Base-by-base conservation (phyloP, 1,284 basidiomycete genomes). In the Sporisorium sorghi region DNA sequence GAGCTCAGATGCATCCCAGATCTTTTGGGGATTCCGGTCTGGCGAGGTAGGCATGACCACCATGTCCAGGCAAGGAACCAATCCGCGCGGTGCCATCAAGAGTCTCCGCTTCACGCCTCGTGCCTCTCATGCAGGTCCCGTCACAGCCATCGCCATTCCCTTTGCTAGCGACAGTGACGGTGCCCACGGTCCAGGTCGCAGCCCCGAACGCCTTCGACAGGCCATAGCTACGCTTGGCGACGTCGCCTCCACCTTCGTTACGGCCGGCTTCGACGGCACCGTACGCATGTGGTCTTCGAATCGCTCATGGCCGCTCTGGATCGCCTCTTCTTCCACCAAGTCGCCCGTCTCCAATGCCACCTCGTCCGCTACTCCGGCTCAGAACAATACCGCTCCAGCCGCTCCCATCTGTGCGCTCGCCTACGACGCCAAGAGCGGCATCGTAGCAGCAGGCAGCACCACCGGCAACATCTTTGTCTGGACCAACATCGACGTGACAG, bases 1-100 rank as follows among this genome's bases (percentile, higher is more conserved):
- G 0, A 88, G 90, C 47, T 90, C 91, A 2, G 89, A 89, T 21
- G 90, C 90, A 0, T 91, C 89, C 9, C 88, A 88, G 58, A 87
- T 92, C 26, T 85, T 89, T 8, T 94, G 93, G 93, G 93, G 92
- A 1, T 91, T 89, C 77, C 86, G 87, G 33, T 89, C 87, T 44
- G 93, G 93, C 40, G 88, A 90, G 59, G 87, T 94, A 9, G 87
- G 89, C 0, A 86, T 92, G 30, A 90, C 90, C 28, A 87, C 86
- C 48, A 69, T 84, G 53, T 64, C 72, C 10, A 73, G 74, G 55
- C 81, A 81, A 33, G 81, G 81, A 6, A 76, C 75, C 35, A 81
- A 76, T 50, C 77, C 82, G 11, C 71, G 79, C 35, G 82, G 81
- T 19, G 60, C 70, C 23, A 67, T 84, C 44, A 62, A 54, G 23